phyloP scores from a whole-genome alignment of 495 filamentous ascomycete species.

The Penicillium parvum region DNA sequence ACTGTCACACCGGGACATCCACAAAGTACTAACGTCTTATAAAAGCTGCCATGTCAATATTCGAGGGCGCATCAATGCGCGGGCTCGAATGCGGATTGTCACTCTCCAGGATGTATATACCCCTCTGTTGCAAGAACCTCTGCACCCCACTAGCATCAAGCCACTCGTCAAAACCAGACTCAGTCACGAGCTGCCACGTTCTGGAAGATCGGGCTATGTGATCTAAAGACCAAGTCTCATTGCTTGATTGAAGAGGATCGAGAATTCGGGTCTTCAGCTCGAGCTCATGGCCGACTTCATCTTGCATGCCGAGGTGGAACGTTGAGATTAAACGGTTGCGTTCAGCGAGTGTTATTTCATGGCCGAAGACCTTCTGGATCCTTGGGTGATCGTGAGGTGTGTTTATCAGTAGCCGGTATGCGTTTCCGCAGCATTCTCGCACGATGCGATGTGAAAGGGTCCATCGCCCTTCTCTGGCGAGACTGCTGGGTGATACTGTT shows the following conservation, averaged over 20 bases:
- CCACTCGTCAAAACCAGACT: conserved; percentile 20
- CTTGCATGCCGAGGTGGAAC: conserved; percentile 20
- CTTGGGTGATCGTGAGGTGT: conserved; percentile 8
- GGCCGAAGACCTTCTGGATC: conserved; percentile 23
- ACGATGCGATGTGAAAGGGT: conserved; percentile 29
- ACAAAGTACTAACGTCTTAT: conserved; percentile 23
- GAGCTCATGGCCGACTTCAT: conserved; percentile 17
- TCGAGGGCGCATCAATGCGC: conserved; percentile 7
- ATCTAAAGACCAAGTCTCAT: conserved; percentile 10
- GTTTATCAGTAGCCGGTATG: conserved; percentile 23
- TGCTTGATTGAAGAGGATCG: conserved; percentile 9
- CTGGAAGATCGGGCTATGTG: conserved; percentile 13
- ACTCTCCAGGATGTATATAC: conserved; percentile 11
- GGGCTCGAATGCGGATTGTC: conserved; percentile 8
- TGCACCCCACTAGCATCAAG: conserved; percentile 32
- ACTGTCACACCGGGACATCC: not conserved
- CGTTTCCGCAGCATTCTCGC: conserved; percentile 23
- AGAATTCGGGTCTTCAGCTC: conserved; percentile 21
- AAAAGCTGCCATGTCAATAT: conserved; percentile 21
- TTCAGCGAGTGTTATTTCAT: conserved; percentile 14
- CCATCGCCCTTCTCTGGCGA: conserved; percentile 14
- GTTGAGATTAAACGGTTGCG: conserved; percentile 20
- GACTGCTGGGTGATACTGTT: conserved; percentile 7
- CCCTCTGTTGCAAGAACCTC: conserved; percentile 19
- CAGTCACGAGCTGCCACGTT: conserved; percentile 22